phyloP scores from a whole-genome alignment of 345 rosid genomes.

The Gossypium bickii region DNA sequence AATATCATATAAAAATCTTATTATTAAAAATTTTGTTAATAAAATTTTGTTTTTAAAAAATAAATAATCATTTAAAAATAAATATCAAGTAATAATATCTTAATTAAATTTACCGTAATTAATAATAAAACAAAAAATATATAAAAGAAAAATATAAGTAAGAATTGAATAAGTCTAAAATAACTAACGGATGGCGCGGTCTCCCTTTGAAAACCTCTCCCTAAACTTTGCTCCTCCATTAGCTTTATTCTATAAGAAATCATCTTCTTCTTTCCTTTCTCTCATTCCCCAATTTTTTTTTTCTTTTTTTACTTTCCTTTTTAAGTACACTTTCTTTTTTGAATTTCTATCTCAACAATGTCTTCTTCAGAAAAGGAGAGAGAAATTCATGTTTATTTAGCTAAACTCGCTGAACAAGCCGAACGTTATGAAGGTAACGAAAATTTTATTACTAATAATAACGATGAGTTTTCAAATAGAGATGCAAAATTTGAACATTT shows the following conservation, averaged over 20 bases:
- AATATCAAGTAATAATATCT: no score
- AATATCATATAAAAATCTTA: no score
- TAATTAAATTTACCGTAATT: neutral
- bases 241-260: constrained; percentile 4
- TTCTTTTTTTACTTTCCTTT: neutral
- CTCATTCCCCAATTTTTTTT: neutral
- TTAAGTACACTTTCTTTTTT: neutral
- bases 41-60: no score
- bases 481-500: no score
- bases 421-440: constrained; percentile 78
- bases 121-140: neutral
- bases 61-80: no score
- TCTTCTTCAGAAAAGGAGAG: constrained; percentile 76
- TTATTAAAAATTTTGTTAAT: no score
- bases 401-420: constrained; percentile 95
- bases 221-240: neutral
- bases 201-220: constrained; percentile 13
- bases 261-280: constrained; percentile 7
- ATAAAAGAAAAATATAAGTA: neutral
- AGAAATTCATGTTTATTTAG: constrained; percentile 77
- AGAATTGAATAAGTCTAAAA: constrained; percentile 25
- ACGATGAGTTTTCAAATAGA: neutral
- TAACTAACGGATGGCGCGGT: neutral
- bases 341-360: constrained; percentile 22
- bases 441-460: neutral